Evolutionary conservation across 176 grass and related monocot genomes (phyloP), one percentile per base, ranked within the genome.

Genomic region (Aegilops longissima): DNA sequence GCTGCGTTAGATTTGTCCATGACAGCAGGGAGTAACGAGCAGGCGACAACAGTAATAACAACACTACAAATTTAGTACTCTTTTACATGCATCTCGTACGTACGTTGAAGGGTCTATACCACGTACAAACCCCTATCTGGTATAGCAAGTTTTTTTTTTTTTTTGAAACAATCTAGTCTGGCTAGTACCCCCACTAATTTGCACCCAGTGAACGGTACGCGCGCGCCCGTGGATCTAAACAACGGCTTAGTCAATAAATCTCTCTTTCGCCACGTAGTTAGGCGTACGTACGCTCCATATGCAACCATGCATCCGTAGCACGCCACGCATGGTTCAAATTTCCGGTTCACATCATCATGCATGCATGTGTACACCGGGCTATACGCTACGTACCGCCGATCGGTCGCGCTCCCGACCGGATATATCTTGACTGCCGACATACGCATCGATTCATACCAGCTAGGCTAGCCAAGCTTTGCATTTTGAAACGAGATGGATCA

Each of bases 301-400:
- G 30, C 66, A 34, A 4, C 47, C 47, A 52, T 45, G 49, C 49
- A 52, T 52, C 49, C 14, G 49, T 52, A 5, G 49, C 14, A 52
- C 49, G 49, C 49, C 49, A 52, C 14, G 45, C 45, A 49, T 52
- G 61, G n/a, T 87, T 87, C 86, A 69, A 87, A 87, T 73, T 70
- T 73, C 54, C 77, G 35, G 6, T 36, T 69, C 69, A 20, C 54
- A 12, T 63, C 5, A 27, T 27, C 54, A 12, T 64, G 36, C 21
- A 59, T 59, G 58, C 21, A 63, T 24, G 16, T 34, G 61, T 39
- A 2, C 52, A 24, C 56, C 12, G n/a, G 70, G 11, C 38, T 44
- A 49, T 9, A 44, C 73, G 12, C 21, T 5, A 11, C 44, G 16
- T 49, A 20, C 27, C 16, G 10, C 3, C 5, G 67, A 72, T 40